Percentiles rank a stretch among this genome's conserved stretches.
phyloP scores from a whole-genome alignment of 1,139 yeast species.

The Diutina pseudorugosa region DNA sequence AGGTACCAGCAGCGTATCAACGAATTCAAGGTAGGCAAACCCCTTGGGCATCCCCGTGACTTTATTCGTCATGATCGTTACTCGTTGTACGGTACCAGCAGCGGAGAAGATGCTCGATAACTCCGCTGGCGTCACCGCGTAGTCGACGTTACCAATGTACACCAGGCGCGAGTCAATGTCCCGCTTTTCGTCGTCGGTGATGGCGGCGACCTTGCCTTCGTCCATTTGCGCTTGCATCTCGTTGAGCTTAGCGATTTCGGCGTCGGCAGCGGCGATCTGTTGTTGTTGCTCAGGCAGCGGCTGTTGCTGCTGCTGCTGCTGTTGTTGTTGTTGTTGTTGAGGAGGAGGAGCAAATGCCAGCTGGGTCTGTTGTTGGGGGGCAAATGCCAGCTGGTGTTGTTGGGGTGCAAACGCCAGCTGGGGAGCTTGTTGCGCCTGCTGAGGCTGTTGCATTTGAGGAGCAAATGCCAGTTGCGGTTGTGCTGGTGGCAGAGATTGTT shows the following conservation, averaged over 20 bases:
- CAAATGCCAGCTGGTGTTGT: background rate
- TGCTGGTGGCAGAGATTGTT: background rate
- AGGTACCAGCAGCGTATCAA: slow-evolving; percentile 16
- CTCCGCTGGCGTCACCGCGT: slow-evolving; percentile 68
- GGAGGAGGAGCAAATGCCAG: background rate
- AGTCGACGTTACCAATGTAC: slow-evolving; percentile 82
- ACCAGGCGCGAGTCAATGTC: slow-evolving; percentile 65
- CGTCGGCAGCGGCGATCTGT: background rate
- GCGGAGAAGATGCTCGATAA: slow-evolving; percentile 65
- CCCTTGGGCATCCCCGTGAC: slow-evolving; percentile 76
- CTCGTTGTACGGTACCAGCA: slow-evolving; percentile 72
- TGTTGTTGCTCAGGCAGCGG: no score
- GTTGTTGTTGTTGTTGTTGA: background rate
- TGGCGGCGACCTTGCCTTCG: background rate
- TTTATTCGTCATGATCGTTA: slow-evolving; percentile 66
- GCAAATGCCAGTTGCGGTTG: background rate
- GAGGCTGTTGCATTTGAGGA: background rate
- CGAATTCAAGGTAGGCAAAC: slow-evolving; percentile 74
- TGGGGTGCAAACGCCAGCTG: background rate
- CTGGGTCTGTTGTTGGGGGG: background rate
- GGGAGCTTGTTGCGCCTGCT: background rate
- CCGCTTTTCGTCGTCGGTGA: slow-evolving; percentile 14
- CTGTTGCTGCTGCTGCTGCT: background rate
- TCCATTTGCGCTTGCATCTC: background rate
- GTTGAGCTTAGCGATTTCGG: background rate